Evolutionary conservation across 805 yeast genomes (phyloP).

Genomic region (Hanseniaspora occidentalis): DNA sequence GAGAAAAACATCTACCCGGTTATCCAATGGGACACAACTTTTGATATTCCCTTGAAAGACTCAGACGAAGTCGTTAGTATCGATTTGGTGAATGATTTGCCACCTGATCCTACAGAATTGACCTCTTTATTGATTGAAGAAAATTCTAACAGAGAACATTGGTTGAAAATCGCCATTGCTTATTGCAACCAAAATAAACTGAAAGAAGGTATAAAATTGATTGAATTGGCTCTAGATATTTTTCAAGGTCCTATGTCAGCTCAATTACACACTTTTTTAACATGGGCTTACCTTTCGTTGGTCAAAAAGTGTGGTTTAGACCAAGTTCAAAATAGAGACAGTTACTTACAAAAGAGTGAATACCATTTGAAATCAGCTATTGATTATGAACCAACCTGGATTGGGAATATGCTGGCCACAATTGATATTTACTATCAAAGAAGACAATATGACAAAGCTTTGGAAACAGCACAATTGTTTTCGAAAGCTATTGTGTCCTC

Average conservation of each 20-base stretch:
- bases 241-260: constrained; percentile 27
- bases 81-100: constrained; percentile 68
- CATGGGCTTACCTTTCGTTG: constrained; percentile 58
- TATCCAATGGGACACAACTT: constrained; percentile 21
- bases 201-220: constrained; percentile 51
- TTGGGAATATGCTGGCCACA: constrained; percentile 47
- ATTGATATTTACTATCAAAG: constrained; percentile 51
- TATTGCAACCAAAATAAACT: constrained; percentile 52
- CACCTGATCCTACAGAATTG: constrained; percentile 81
- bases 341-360: constrained; percentile 30
- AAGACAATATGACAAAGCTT: constrained; percentile 58
- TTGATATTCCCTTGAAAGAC: constrained; percentile 58
- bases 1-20: neutral
- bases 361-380: constrained; percentile 36
- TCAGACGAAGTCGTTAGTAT: constrained; percentile 71
- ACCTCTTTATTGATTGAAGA: constrained; percentile 71
- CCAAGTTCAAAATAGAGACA: constrained; percentile 17
- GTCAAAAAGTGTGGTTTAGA: constrained; percentile 21
- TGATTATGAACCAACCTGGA: constrained; percentile 31
- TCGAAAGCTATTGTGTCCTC: constrained; percentile 24
- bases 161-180: constrained; percentile 76
- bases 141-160: constrained; percentile 58
- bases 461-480: constrained; percentile 53
- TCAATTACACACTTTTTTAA: constrained; percentile 46
- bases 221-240: constrained; percentile 43